phyloP scores from a whole-genome alignment of 257 asterid genomes.

The Fraxinus excelsior region DNA sequence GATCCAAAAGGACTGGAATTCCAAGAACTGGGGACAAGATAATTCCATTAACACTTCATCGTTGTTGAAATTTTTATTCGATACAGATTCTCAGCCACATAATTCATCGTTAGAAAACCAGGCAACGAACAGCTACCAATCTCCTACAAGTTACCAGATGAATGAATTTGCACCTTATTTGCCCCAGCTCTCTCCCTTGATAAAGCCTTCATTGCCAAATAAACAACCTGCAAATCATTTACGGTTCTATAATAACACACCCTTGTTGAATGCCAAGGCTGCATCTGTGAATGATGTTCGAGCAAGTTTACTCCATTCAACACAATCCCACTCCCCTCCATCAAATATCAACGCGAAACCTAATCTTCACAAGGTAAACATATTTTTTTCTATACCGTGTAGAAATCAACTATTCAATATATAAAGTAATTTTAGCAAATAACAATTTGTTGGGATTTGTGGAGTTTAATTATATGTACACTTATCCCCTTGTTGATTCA shows the following conservation, averaged over 20 bases:
- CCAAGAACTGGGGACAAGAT: conserved; percentile 36
- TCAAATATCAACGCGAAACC: conserved; percentile 19
- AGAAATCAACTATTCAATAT: neutral
- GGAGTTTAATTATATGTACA: neutral
- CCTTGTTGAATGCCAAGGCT: conserved; percentile 32
- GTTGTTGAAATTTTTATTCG: conserved; percentile 53
- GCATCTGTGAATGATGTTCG: conserved; percentile 25
- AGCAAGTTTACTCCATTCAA: conserved; percentile 34
- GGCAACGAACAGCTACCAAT: conserved; percentile 25
- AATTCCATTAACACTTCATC: conserved; percentile 38
- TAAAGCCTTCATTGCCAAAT: conserved; percentile 17
- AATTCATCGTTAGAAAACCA: conserved; percentile 22
- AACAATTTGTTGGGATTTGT: no score
- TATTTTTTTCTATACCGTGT: neutral
- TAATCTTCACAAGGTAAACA: conserved; percentile 13
- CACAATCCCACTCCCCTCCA: conserved; percentile 37
- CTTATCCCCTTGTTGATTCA: neutral
- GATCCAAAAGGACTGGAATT: conserved; percentile 26
- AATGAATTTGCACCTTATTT: conserved; percentile 26
- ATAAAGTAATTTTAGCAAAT: no score
- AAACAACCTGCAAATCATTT: conserved; percentile 28
- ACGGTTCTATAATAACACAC: conserved; percentile 31
- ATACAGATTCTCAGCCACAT: conserved; percentile 33
- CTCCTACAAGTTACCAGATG: conserved; percentile 28
- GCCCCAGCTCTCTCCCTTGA: conserved; percentile 26